Percentiles rank a stretch among this genome's conserved stretches.
These are phyloP conservation scores for Reutealis trisperma DNA, from an alignment of 345 rosid species.

Conservation along the genomic window DNA sequence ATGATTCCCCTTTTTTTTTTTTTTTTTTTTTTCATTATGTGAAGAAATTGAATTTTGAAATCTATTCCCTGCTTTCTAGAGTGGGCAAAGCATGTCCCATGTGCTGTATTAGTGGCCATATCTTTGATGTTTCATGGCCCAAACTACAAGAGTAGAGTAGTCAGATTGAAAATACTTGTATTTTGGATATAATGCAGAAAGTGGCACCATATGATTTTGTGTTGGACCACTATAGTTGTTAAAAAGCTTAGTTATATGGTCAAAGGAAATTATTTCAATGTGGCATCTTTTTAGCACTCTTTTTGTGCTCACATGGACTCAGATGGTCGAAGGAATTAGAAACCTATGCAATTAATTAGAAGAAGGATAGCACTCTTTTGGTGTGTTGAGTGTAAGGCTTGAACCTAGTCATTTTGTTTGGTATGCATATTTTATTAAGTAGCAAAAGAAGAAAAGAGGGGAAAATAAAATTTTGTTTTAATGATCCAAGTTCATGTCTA, in stretches of 20 bases:
- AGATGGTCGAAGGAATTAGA: background rate
- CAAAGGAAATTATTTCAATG: background rate
- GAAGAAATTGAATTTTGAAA: conserved; percentile 1
- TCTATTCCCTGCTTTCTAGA: conserved; percentile 1
- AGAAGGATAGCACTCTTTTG: background rate
- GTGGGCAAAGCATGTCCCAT: background rate
- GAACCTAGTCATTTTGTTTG: background rate
- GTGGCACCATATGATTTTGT: background rate
- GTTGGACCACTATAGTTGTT: background rate
- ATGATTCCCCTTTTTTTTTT: background rate
- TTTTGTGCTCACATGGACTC: no score
- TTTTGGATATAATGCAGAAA: background rate
- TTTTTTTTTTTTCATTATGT: conserved; percentile 12
- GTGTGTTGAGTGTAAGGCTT: background rate
- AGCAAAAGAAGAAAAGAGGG: background rate
- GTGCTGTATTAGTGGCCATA: background rate
- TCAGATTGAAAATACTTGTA: background rate
- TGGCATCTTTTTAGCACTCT: background rate
- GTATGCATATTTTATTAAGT: background rate
- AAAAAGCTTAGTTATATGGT: background rate
- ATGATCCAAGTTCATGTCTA: background rate
- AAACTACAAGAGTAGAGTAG: background rate
- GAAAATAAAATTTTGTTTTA: background rate
- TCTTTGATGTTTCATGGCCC: background rate
- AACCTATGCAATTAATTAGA: background rate